Evolutionary conservation across 495 filamentous ascomycete species (phyloP), one percentile per base, ranked within the genome.

Genomic region (Jackrogersella minutella): DNA sequence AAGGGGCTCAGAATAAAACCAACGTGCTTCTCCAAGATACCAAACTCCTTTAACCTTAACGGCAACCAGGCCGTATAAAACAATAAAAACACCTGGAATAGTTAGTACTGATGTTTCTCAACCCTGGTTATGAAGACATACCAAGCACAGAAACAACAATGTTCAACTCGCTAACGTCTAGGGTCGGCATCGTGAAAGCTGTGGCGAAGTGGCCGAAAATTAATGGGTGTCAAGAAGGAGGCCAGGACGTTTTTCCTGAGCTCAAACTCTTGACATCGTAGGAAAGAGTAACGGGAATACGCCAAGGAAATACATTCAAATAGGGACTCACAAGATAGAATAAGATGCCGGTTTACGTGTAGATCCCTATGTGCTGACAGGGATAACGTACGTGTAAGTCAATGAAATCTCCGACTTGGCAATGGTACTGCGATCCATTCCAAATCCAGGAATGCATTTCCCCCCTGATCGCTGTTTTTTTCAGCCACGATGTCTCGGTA

Each of bases 11-110:
- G 24, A 49, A 34, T 1, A 22, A 8, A 16, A 76, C 82, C 58
- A 60, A 86, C 84, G 75, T 33, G 85, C 84, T 77, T 87, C 85
- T 7, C 85, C 85, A 2, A 87, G 78, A 63, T 84, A 85, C 83
- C 83, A 86, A 60, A 67, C 72, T 21, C 78, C 79, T 63, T 85
- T 85, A 62, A 87, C 70, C 58, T 82, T 79, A 24, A 82, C 73
- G 5, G 85, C 85, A 28, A 85, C 74, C 64, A 84, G 74, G 24
- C 83, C 83, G 55, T 82, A 79, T 34, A 77, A 37, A 10, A 79
- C 59, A 33, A 71, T 76, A 59, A 80, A 80, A 41, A 71, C 67
- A 43, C 78, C 78, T 68, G 58, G 5, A 55, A 28, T 36, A 16
- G 19, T 66, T 13, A 69, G 30, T 2, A 60, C 28, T 13, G 19